Evolutionary conservation across 2,329 filamentous ascomycete species (phyloP), one percentile per base, ranked within the genome.

Genomic region (Geosmithia putterillii): DNA sequence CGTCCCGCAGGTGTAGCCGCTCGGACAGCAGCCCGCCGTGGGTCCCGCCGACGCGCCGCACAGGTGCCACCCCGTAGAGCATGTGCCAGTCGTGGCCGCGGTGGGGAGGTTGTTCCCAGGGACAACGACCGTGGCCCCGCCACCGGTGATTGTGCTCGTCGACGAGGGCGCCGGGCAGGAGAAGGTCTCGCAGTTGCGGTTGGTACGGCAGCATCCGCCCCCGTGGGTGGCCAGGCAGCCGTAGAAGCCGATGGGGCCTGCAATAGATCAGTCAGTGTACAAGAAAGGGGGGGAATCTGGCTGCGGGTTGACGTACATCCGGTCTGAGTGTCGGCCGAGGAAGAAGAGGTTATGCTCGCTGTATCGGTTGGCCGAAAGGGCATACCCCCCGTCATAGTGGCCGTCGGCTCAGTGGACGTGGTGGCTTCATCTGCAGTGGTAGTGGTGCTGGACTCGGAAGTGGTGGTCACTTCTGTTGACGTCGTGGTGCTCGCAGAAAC

Each of bases 181-280:
- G 0, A 83, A 85, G 0, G 80, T 83, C 46, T 83, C 76, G 63
- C 90, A 96, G 63, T 94, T 76, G 18, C 89, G 78, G 2, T 87
- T 89, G 0, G 86, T 88, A 45, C 84, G 83, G 64, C 90, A 96
- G 66, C 90, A 96, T 2, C 75, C 75, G 18, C 87, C 87, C 14
- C 85, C 87, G 46, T 89, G 86, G 46, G 80, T 79, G 2, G 90
- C 90, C 2, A 81, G 76, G 61, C 90, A 96, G 42, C 86, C 82
- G 61, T 96, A 96, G 68, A 89, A 96, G 2, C 89, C 89, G 0
- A 82, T 89, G 0, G 90, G 90, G 18, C 41, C 41, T 42, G 17
- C 7, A 28, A 21, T 4, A 19, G 4, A 10, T 35, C 12, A 35
- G 25, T 19, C 32, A 25, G 4, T 23, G 40, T 7, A 17, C 19